Conservation (phyloP, 306 rosid species). For the Cyamopsis tetragonoloba region DNA sequence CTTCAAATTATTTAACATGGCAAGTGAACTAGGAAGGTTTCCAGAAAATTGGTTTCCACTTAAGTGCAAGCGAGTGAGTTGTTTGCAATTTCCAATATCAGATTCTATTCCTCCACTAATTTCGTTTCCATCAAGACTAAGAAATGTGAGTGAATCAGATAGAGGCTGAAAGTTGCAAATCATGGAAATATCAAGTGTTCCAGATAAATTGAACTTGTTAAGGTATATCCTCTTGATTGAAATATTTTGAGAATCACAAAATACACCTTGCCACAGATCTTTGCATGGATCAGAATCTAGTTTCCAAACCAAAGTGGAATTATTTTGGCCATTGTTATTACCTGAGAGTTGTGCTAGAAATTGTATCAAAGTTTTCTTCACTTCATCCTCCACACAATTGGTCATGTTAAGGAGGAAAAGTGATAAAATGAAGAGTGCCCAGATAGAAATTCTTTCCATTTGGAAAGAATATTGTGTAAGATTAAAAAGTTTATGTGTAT, state of each 20-base stretch:
- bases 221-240: constrained; percentile 39
- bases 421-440: constrained; percentile 35
- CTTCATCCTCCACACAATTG: constrained; percentile 48
- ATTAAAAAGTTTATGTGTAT: background rate
- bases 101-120: constrained; percentile 46
- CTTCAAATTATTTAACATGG: constrained; percentile 41
- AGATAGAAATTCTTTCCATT: constrained; percentile 43
- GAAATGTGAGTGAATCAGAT: constrained; percentile 48
- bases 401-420: constrained; percentile 31
- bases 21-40: constrained; percentile 56
- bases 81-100: constrained; percentile 47
- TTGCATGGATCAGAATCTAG: constrained; percentile 63
- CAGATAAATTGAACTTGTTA: constrained; percentile 33
- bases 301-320: constrained; percentile 42
- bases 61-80: constrained; percentile 44
- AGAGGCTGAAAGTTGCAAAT: constrained; percentile 49
- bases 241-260: constrained; percentile 36
- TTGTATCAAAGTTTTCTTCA: constrained; percentile 42
- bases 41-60: constrained; percentile 54
- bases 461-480: constrained; percentile 9
- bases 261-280: constrained; percentile 51
- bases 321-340: constrained; percentile 10
- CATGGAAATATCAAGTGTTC: constrained; percentile 45
- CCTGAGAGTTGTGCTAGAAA: constrained; percentile 49
- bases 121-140: constrained; percentile 45